Evolutionary conservation across 2,329 filamentous ascomycete species (phyloP).

Genomic region (Ampelomyces quisqualis): DNA sequence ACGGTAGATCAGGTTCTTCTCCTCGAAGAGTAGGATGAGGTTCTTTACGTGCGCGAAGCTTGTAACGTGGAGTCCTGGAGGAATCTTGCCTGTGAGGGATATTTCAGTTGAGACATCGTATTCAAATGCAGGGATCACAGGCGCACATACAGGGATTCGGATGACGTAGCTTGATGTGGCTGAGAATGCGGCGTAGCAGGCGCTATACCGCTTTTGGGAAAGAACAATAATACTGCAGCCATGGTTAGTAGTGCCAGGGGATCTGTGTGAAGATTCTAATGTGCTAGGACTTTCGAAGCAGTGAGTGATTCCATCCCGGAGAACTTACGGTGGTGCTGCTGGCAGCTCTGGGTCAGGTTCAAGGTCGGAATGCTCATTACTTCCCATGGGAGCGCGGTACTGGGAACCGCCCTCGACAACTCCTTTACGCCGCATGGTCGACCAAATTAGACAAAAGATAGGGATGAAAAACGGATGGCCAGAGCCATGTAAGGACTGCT

Average conservation of each 20-base stretch:
- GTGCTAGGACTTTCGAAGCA: no score
- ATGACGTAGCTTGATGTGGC: constrained; percentile 28
- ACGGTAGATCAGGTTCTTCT: constrained; percentile 14
- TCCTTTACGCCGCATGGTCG: not conserved
- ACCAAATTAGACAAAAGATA: not conserved
- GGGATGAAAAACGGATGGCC: no score
- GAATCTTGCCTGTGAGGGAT: constrained; percentile 5
- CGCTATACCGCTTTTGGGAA: constrained; percentile 19
- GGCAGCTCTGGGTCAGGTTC: constrained; percentile 28
- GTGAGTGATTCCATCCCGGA: no score
- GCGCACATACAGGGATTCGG: constrained; percentile 13
- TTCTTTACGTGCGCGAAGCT: constrained; percentile 9
- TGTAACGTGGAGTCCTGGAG: constrained; percentile 6
- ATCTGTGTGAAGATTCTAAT: no score
- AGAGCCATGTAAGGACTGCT: no score
- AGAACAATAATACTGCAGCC: constrained; percentile 27
- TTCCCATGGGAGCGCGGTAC: not conserved
- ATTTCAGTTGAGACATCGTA: constrained; percentile 1
- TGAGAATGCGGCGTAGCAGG: constrained; percentile 16
- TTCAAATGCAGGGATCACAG: constrained; percentile 9
- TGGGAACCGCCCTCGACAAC: not conserved
- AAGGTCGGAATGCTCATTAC: constrained; percentile 5
- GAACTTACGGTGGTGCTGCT: constrained; percentile 32
- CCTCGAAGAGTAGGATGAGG: not conserved
- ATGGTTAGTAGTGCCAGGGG: constrained; percentile 11